Evolutionary conservation across 768 basidiomycete genomes (phyloP).

Genomic region (Xanthoconium purpureum): DNA sequence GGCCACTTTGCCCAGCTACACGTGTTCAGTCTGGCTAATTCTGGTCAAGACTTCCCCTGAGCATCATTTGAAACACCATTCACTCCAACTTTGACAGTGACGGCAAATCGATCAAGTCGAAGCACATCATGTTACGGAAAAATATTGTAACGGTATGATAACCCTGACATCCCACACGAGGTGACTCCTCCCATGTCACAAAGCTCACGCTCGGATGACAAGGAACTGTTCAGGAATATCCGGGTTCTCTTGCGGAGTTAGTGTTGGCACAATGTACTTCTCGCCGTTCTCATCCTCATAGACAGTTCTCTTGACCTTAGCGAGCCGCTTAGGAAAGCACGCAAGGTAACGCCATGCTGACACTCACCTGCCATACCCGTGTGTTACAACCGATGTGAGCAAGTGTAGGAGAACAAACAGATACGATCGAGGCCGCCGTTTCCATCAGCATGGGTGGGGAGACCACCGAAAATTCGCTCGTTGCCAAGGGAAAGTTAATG

Average conservation of each 20-base stretch:
- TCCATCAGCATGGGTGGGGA: constrained; percentile 21
- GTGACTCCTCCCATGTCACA: too few relatives aligned
- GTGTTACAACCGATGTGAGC: constrained; percentile 66
- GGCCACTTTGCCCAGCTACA: constrained; percentile 25
- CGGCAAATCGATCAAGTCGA: too few relatives aligned
- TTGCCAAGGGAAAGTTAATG: constrained; percentile 46
- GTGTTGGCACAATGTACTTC: constrained; percentile 34
- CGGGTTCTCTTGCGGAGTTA: constrained; percentile 57
- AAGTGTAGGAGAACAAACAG: constrained; percentile 49
- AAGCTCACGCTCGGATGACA: constrained; percentile 46
- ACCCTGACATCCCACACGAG: neutral
- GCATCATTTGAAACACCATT: neutral
- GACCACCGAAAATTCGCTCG: constrained; percentile 16
- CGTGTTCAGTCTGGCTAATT: constrained; percentile 29
- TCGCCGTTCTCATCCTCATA: constrained; percentile 37
- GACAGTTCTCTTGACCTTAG: constrained; percentile 47
- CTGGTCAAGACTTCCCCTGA: neutral
- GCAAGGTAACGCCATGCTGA: neutral
- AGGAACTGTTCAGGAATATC: constrained; percentile 73
- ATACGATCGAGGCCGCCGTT: constrained; percentile 45
- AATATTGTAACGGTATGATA: neutral
- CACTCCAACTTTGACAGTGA: too few relatives aligned
- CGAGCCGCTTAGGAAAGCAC: constrained; percentile 1
- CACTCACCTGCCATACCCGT: constrained; percentile 63
- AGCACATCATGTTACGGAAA: too few relatives aligned